phyloP scores from a whole-genome alignment of 148 eudicot species.

The Limonium bicolor region DNA sequence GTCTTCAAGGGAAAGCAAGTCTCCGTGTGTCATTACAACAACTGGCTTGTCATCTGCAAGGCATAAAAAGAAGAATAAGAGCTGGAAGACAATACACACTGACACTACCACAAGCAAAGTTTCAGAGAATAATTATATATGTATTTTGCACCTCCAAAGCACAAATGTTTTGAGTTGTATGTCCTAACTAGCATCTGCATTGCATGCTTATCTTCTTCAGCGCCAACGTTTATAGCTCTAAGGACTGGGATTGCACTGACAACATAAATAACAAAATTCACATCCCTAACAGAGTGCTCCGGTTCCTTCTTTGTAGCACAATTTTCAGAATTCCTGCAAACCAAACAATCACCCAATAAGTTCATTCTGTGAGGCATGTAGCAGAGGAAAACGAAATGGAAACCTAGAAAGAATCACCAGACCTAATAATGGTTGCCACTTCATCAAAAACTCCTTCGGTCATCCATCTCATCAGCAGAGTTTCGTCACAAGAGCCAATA shows the following conservation, averaged over 20 bases:
- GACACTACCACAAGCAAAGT: not conserved
- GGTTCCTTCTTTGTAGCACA: too few relatives aligned
- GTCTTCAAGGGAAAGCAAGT: constrained; percentile 51
- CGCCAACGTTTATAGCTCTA: constrained; percentile 34
- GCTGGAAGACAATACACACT: not conserved
- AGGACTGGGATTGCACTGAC: constrained; percentile 57
- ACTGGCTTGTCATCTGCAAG: constrained; percentile 83
- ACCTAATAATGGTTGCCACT: constrained; percentile 58
- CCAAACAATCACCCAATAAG: constrained; percentile 1
- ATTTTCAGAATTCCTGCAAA: constrained; percentile 41
- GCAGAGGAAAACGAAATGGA: too few relatives aligned
- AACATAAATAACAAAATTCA: constrained; percentile 73
- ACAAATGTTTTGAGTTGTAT: constrained; percentile 50
- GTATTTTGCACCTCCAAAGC: constrained; percentile 48
- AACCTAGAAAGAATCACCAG: not conserved
- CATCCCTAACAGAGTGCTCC: constrained; percentile 29
- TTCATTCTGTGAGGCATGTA: constrained; percentile 2
- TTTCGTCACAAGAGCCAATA: constrained; percentile 27
- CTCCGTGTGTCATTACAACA: constrained; percentile 79
- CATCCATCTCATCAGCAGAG: constrained; percentile 54
- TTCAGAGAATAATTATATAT: not conserved
- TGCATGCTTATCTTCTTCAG: constrained; percentile 22
- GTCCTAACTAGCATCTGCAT: constrained; percentile 21
- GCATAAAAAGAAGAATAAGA: not conserved
- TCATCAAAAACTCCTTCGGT: constrained; percentile 67